Evolutionary conservation across 2,329 filamentous ascomycete genomes (phyloP).

Genomic region (Trichoderma sp.): DNA sequence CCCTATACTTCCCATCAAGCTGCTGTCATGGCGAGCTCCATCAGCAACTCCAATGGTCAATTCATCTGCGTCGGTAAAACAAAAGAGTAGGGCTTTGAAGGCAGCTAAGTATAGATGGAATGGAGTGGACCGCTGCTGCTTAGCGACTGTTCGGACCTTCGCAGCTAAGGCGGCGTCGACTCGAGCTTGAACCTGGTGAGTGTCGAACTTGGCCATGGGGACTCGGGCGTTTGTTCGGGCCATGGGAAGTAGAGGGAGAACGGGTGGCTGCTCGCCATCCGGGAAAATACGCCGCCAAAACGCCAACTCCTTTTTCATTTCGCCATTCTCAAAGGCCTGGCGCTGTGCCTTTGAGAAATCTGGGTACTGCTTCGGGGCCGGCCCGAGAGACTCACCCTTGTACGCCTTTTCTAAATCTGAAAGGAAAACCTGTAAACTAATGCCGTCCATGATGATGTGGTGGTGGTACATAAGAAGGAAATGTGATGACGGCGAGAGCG

Average conservation of each 20-base stretch:
- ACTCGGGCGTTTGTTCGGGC: slow-evolving; percentile 20
- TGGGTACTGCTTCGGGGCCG: slow-evolving; percentile 35
- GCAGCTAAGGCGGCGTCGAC: too few relatives aligned
- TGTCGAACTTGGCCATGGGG: slow-evolving; percentile 27
- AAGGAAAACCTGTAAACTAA: slow-evolving; percentile 46
- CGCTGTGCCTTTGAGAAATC: slow-evolving; percentile 39
- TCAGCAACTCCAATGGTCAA: slow-evolving; percentile 53
- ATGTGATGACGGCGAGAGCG: slow-evolving; percentile 35
- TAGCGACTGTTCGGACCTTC: slow-evolving; percentile 23
- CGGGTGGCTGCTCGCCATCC: slow-evolving; percentile 17
- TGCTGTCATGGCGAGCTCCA: slow-evolving; percentile 42
- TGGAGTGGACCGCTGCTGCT: slow-evolving; percentile 23
- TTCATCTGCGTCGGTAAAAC: slow-evolving; percentile 37
- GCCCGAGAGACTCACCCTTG: slow-evolving; percentile 29
- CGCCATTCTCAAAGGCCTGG: slow-evolving; percentile 30
- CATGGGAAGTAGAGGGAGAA: slow-evolving; percentile 39
- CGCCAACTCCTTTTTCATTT: slow-evolving; percentile 32
- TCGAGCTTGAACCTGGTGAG: too few relatives aligned
- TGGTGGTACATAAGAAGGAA: slow-evolving; percentile 47
- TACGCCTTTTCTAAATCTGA: slow-evolving; percentile 48
- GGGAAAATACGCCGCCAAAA: slow-evolving; percentile 39
- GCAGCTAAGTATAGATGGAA: slow-evolving; percentile 51
- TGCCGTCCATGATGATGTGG: slow-evolving; percentile 53
- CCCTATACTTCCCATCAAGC: slow-evolving; percentile 24
- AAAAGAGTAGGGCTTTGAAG: slow-evolving; percentile 40